phyloP scores from a whole-genome alignment of 306 rosid genomes.

The Quercus variabilis region DNA sequence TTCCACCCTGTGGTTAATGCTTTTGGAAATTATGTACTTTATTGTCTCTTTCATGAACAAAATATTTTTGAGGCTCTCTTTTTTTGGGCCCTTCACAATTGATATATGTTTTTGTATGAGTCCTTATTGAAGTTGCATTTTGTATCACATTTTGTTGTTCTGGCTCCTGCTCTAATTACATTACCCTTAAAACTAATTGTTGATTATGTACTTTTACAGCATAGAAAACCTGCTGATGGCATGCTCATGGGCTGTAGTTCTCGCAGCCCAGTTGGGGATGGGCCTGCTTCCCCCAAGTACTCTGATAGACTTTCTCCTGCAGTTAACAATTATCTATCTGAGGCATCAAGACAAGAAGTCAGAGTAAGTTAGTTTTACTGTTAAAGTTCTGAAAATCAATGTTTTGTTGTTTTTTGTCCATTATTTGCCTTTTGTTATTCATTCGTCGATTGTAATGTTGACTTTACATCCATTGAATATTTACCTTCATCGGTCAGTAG shows the following conservation, averaged over 20 bases:
- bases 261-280: slow-evolving; percentile 85
- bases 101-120: background rate
- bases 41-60: background rate
- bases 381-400: slow-evolving; percentile 1
- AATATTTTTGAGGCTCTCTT: background rate
- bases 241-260: slow-evolving; percentile 93
- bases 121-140: background rate
- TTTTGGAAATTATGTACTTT: background rate
- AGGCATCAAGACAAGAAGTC: slow-evolving; percentile 97
- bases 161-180: background rate
- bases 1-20: background rate
- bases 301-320: slow-evolving; percentile 97
- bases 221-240: slow-evolving; percentile 90
- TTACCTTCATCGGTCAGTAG: background rate
- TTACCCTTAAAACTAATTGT: background rate
- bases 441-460: background rate
- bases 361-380: slow-evolving; percentile 60
- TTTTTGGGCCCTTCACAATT: background rate
- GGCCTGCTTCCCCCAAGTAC: slow-evolving; percentile 89
- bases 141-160: background rate
- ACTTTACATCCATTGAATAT: background rate
- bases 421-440: slow-evolving; percentile 7
- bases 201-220: slow-evolving; percentile 55
- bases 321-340: slow-evolving; percentile 90
- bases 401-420: background rate